Conservation (phyloP, 177 flowering plant genomes). For the Vitis hybrid region DNA sequence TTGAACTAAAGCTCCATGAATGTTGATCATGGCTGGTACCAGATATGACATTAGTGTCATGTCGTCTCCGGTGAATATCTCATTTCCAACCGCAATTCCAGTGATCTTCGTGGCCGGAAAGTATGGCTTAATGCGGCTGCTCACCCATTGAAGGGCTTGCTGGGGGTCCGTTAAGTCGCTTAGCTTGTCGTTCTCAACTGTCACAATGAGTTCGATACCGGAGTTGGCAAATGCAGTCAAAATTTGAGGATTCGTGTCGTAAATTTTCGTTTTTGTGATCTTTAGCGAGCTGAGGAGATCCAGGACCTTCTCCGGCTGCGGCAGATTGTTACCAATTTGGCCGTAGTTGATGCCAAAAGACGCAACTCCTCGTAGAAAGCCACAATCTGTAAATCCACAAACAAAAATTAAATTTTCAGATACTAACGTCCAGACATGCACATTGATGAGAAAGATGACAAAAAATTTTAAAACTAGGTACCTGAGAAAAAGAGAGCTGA, state of each 20-base stretch:
- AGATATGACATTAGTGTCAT: conserved; percentile 36
- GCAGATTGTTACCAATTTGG: conserved; percentile 78
- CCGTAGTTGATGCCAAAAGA: conserved; percentile 88
- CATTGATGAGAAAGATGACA: not conserved
- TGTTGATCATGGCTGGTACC: conserved; percentile 68
- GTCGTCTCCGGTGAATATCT: conserved; percentile 58
- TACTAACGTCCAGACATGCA: not conserved
- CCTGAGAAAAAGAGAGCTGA: conserved; percentile 39
- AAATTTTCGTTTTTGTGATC: conserved; percentile 69
- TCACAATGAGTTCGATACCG: conserved; percentile 67
- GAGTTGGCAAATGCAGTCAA: conserved; percentile 77
- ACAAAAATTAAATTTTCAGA: not conserved
- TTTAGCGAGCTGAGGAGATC: conserved; percentile 49
- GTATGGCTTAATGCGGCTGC: conserved; percentile 66
- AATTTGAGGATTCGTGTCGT: conserved; percentile 84
- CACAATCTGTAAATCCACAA: conserved; percentile 26
- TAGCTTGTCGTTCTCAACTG: conserved; percentile 64
- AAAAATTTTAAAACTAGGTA: conserved; percentile 11
- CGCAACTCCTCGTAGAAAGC: conserved; percentile 31
- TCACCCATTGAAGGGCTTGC: conserved; percentile 82
- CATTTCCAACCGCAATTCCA: conserved; percentile 84
- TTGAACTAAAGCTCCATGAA: conserved; percentile 57
- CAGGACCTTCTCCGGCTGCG: conserved; percentile 61
- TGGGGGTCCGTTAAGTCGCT: conserved; percentile 43
- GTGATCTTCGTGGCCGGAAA: conserved; percentile 73